Conservation (phyloP, 2,329 filamentous ascomycete genomes). For the Fusarium protoensiforme region DNA sequence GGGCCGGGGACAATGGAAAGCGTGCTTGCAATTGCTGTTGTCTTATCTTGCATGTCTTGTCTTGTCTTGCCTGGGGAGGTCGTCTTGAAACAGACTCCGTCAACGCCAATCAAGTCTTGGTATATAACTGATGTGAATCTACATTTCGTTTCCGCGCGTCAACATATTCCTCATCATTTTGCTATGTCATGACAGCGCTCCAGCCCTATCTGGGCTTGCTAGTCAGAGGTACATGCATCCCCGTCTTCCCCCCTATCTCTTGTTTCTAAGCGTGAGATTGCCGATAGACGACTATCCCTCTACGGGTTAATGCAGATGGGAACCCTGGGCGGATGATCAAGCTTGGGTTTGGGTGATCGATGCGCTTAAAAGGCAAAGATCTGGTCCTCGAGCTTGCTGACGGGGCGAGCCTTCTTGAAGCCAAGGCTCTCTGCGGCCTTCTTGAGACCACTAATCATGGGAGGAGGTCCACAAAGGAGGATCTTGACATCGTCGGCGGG, state of each 20-base stretch:
- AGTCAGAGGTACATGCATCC: constrained; percentile 3
- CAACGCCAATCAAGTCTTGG: constrained; percentile 1
- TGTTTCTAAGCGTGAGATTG: constrained; percentile 19
- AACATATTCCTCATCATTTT: constrained; percentile 4
- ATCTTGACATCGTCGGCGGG: constrained; percentile 91
- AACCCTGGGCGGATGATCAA: not conserved
- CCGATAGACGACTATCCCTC: constrained; percentile 1
- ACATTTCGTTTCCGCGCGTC: constrained; percentile 7
- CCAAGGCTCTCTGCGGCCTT: constrained; percentile 91
- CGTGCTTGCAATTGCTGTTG: constrained; percentile 25
- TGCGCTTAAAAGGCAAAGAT: constrained; percentile 84
- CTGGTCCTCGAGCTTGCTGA: constrained; percentile 98
- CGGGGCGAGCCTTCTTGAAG: constrained; percentile 90
- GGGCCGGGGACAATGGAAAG: constrained; percentile 33
- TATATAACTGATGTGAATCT: constrained; percentile 16
- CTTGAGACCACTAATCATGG: constrained; percentile 98
- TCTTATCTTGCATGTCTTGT: constrained; percentile 1
- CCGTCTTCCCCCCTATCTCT: constrained; percentile 15
- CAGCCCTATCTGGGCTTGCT: not conserved
- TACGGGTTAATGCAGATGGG: not conserved
- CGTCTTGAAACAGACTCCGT: not conserved
- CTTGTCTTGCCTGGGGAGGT: not conserved
- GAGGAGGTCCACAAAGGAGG: constrained; percentile 92
- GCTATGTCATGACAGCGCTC: not conserved
- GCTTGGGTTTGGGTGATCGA: not conserved